phyloP scores from a whole-genome alignment of 768 basidiomycete genomes.

The Boletus rubropictus region DNA sequence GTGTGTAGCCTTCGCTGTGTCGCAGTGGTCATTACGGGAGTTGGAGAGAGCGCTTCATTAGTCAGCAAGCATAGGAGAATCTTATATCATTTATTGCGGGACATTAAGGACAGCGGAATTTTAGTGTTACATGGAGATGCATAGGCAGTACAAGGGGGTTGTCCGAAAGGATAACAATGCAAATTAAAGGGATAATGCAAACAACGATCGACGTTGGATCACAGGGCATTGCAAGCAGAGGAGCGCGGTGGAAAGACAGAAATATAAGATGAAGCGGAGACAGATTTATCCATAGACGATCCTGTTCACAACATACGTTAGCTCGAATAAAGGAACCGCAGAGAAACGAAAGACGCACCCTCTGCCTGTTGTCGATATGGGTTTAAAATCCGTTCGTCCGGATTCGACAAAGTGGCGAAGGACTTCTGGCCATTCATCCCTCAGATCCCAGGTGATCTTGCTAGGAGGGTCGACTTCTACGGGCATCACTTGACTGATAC shows the following conservation, averaged over 20 bases:
- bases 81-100: slow-evolving; percentile 10
- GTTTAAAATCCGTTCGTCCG: slow-evolving; percentile 73
- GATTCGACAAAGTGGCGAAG: slow-evolving; percentile 66
- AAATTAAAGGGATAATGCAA: slow-evolving; percentile 14
- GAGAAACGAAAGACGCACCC: slow-evolving; percentile 47
- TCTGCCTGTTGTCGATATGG: slow-evolving; percentile 70
- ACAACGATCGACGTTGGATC: slow-evolving; percentile 30
- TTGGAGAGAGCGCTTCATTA: background rate
- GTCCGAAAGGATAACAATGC: slow-evolving; percentile 24
- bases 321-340: background rate
- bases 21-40: slow-evolving; percentile 14
- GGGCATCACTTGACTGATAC: slow-evolving; percentile 77
- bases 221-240: background rate
- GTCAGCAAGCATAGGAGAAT: slow-evolving; percentile 18
- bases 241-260: slow-evolving; percentile 10
- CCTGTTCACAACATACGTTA: slow-evolving; percentile 22
- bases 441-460: slow-evolving; percentile 69
- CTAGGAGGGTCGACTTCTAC: slow-evolving; percentile 77
- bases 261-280: background rate
- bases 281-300: slow-evolving; percentile 39
- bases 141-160: slow-evolving; percentile 24
- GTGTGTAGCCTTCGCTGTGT: slow-evolving; percentile 32
- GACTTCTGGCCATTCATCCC: slow-evolving; percentile 68
- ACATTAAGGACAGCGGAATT: slow-evolving; percentile 18
- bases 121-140: slow-evolving; percentile 24